Base-by-base conservation (phyloP, 768 basidiomycete species). In the Hygrophorus russula region DNA sequence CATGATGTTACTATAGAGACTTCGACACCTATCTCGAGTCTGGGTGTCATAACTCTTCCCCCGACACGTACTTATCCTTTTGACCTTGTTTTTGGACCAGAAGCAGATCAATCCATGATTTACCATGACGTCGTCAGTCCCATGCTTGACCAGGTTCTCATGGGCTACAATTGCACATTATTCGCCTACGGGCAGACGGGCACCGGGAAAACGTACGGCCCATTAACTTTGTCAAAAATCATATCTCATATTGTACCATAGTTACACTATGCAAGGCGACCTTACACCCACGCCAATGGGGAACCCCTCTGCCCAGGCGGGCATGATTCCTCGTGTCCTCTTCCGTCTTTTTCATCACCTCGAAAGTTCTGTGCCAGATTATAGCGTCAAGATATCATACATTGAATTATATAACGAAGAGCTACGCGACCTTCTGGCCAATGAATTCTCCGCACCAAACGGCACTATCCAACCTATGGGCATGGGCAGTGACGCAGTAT, bases 171-270 rank as follows among this genome's bases (percentile, higher is more conserved):
- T 56, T 98, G 94, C 57, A 94, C 90, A 0, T 68, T 99, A 15
- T 97, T 98, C 62, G 93, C 93, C 3, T 99, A 99, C 57, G 96
- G 96, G 1, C 96, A 98, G 61, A 98, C 96, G 0, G 96, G 96
- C 0, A 97, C 96, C 0, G 96, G 96, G 15, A 99, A 99, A 67
- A 98, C 96, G 90, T 96, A 59, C 53, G 88, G 68, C 3, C 12
- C 29, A 7, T 8, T 12, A 14, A 27, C 14, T 37, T 15, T 27
- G n/a, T 28, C 7, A 35, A n/a, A 24, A 24, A 24, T 7, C 24
- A 24, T 39, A 40, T 24, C 36, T 19, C n/a, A 33, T 40, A 14
- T 45, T 15, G 37, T 13, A 37, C 17, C 10, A 31, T 52, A 87
- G 82, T 35, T 85, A 92, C 56, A 99, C 96, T 2, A 99, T 98